Evolutionary conservation across 2,329 filamentous ascomycete genomes (phyloP), one percentile per base, ranked within the genome.

Genomic region (Sphaceloma murrayae): DNA sequence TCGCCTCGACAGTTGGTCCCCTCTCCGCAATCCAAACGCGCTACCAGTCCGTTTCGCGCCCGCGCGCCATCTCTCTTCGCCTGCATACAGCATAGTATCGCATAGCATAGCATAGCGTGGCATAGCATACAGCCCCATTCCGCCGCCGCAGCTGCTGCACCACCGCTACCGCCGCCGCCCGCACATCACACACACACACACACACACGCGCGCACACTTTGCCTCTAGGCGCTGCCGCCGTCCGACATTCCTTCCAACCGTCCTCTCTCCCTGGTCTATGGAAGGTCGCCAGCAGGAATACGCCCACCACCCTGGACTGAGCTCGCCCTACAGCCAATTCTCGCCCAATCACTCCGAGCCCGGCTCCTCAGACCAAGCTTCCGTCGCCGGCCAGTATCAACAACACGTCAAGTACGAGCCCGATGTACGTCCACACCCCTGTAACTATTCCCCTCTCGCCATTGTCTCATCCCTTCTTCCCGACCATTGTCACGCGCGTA

Each of bases 401-500:
- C 80, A 83, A 70, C 87, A 94, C 70, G 46, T 48, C 18, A 48
- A 48, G 46, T 48, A 45, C 34, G 46, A 43, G 21, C 46, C 46
- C n/a, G 49, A 51, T 34, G 49, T 51, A 36, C 46, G 42, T 45
- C 7, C 22, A 11, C 17, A 17, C 19, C 2, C 30, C 11, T 27
- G 10, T 24, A 27, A 45, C 14, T 18, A 33, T 78, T 80, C 60
- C n/a, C 69, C 80, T 48, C 68, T 73, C 54, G 81, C 75, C 63
- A 85, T 86, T 65, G n/a, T n/a, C n/a, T n/a, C n/a, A n/a, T n/a
- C n/a, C n/a, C n/a, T 81, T 56, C 94, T 87, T 51, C 86, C 87
- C 48, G 87, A 85, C 88, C 87, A 11, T 27, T 27, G 11, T 27
- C 24, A 11, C 24, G 24, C 52, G 86, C 93, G 61, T 94, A 93